Percentiles rank a stretch among this genome's conserved stretches.
Evolutionary conservation across 2,329 filamentous ascomycete species (phyloP).

Genomic region (Alternaria solani): DNA sequence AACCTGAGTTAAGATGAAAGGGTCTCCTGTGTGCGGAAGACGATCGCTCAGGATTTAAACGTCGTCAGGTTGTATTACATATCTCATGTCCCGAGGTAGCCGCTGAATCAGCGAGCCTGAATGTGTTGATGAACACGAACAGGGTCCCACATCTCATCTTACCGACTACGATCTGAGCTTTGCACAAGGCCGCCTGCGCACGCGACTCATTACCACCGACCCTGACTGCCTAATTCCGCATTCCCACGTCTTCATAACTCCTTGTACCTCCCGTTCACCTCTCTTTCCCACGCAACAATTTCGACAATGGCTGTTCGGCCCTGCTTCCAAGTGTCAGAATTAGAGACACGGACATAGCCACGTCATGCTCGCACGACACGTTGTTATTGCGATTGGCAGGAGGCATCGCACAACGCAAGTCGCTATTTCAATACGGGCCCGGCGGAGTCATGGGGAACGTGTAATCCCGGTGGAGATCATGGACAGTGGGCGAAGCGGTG

Average conservation of each 20-base stretch:
- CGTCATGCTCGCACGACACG: background rate
- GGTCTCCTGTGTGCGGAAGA: background rate
- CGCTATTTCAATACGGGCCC: background rate
- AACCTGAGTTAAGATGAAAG: background rate
- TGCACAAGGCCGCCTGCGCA: background rate
- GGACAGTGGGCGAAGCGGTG: background rate
- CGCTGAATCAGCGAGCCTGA: background rate
- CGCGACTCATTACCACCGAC: background rate
- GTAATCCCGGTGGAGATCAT: background rate
- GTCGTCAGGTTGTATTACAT: background rate
- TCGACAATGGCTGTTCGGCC: background rate
- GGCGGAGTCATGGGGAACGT: background rate
- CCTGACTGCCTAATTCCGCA: background rate
- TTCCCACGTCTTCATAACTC: background rate
- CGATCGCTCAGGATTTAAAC: background rate
- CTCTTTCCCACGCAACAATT: background rate
- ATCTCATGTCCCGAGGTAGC: background rate
- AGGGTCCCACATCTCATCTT: slow-evolving; percentile 1
- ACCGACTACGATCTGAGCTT: background rate
- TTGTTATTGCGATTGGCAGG: slow-evolving; percentile 3
- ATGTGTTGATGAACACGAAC: background rate
- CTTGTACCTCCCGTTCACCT: background rate
- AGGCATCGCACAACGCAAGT: background rate
- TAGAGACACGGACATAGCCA: background rate
- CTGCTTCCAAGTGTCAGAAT: background rate